Conservation (phyloP, 768 basidiomycete genomes). For the Grammothele lineata region DNA sequence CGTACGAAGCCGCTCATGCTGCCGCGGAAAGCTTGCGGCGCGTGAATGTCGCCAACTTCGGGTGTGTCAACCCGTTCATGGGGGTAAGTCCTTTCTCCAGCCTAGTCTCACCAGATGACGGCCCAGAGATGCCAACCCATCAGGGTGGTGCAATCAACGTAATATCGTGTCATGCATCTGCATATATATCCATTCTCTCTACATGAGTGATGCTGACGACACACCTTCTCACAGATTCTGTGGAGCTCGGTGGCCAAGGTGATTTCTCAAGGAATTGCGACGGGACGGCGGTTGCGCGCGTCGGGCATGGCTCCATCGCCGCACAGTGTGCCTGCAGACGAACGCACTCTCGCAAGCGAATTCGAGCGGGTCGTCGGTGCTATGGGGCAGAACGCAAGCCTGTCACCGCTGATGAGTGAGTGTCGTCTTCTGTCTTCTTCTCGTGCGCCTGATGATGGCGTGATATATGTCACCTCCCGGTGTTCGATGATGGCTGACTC, state of each 20-base stretch:
- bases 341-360: conserved; percentile 6
- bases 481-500: not conserved
- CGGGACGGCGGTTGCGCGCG: conserved; percentile 1
- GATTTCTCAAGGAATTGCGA: conserved; percentile 4
- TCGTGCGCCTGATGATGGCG: too few species aligned
- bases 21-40: conserved; percentile 14
- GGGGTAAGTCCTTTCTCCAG: conserved; percentile 18
- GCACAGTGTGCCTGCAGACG: conserved; percentile 10
- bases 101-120: not conserved
- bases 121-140: too few species aligned
- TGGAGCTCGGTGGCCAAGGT: conserved; percentile 10
- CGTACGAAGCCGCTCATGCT: conserved; percentile 18
- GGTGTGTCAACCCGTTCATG: conserved; percentile 20
- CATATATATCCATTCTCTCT: not conserved
- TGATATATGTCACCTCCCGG: too few species aligned
- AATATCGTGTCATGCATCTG: too few species aligned
- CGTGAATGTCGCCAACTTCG: conserved; percentile 8
- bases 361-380: not conserved
- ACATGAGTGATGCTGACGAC: not conserved
- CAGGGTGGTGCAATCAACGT: too few species aligned
- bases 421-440: not conserved
- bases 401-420: conserved; percentile 12
- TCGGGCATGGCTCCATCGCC: not conserved
- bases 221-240: conserved; percentile 2
- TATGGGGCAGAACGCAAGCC: conserved; percentile 8